A percentile compares a stretch with the other conserved stretches of the same genome.
These are phyloP conservation scores for Mycena filopes DNA, from an alignment of 768 basidiomycete genomes.

Conservation along the genomic window DNA sequence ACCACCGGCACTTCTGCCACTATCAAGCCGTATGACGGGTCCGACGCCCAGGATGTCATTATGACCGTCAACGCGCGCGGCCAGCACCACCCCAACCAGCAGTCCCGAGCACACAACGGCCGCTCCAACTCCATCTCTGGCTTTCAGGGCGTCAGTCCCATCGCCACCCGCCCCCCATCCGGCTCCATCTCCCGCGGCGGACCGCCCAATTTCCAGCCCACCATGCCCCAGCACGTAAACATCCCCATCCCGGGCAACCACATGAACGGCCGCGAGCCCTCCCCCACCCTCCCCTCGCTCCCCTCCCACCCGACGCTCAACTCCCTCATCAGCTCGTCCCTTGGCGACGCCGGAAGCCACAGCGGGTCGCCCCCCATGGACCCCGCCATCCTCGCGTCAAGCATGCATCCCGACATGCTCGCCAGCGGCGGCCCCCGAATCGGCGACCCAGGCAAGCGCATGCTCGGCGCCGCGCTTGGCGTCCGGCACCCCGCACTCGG, in stretches of 20 bases:
- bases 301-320: conserved; percentile 89
- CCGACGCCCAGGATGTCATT: conserved; percentile 90
- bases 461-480: conserved; percentile 88
- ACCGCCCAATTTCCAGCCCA: conserved; percentile 49
- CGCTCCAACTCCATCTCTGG: conserved; percentile 76
- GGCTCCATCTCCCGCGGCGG: conserved; percentile 50
- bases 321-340: conserved; percentile 81
- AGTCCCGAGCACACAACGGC: conserved; percentile 76
- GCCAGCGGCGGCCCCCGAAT: conserved; percentile 75
- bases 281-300: conserved; percentile 83
- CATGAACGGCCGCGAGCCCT: conserved; percentile 70
- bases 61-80: conserved; percentile 84
- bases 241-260: conserved; percentile 65
- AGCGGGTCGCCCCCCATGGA: conserved; percentile 59
- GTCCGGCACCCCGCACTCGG: conserved; percentile 82
- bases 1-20: conserved; percentile 62
- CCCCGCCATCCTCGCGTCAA: conserved; percentile 74
- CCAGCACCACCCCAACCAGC: conserved; percentile 67
- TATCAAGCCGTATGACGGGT: conserved; percentile 93
- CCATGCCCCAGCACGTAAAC: conserved; percentile 38
- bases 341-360: conserved; percentile 63
- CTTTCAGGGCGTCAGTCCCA: conserved; percentile 63
- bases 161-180: conserved; percentile 32
- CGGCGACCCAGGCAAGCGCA: conserved; percentile 89
- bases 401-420: conserved; percentile 55